Evolutionary conservation across 805 yeast genomes (phyloP).

Genomic region (Yamadazyma laniorum): DNA sequence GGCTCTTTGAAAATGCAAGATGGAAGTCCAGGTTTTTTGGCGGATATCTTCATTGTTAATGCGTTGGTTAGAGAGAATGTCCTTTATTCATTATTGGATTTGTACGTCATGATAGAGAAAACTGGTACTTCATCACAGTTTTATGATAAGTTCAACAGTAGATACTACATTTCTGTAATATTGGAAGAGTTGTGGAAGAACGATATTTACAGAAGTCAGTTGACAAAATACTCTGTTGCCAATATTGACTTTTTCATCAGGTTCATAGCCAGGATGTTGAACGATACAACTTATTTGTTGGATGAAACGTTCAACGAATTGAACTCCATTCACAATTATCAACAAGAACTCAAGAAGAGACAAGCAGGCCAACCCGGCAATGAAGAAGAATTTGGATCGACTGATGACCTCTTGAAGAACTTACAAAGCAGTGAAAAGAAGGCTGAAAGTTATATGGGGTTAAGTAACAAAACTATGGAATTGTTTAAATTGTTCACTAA

Average conservation of each 20-base stretch:
- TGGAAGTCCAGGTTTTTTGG: slow-evolving; percentile 73
- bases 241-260: slow-evolving; percentile 84
- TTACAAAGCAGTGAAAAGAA: slow-evolving; percentile 65
- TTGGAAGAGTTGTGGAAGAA: slow-evolving; percentile 81
- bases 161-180: slow-evolving; percentile 82
- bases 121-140: slow-evolving; percentile 95
- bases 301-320: slow-evolving; percentile 88
- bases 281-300: slow-evolving; percentile 86
- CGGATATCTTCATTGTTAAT: slow-evolving; percentile 61
- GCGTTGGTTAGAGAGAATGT: slow-evolving; percentile 61
- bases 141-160: slow-evolving; percentile 89
- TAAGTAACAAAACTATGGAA: slow-evolving; percentile 78
- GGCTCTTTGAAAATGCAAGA: slow-evolving; percentile 61
- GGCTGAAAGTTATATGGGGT: slow-evolving; percentile 78
- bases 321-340: slow-evolving; percentile 71
- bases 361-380: slow-evolving; percentile 26
- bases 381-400: slow-evolving; percentile 48
- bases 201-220: slow-evolving; percentile 63
- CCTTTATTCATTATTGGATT: slow-evolving; percentile 79
- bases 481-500: slow-evolving; percentile 78
- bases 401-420: slow-evolving; percentile 58
- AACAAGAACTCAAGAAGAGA: slow-evolving; percentile 59
- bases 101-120: slow-evolving; percentile 91
- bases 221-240: slow-evolving; percentile 61
- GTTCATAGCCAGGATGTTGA: slow-evolving; percentile 91